Conservation (phyloP, 495 filamentous ascomycete species). For the Aspergillus hancockii region DNA sequence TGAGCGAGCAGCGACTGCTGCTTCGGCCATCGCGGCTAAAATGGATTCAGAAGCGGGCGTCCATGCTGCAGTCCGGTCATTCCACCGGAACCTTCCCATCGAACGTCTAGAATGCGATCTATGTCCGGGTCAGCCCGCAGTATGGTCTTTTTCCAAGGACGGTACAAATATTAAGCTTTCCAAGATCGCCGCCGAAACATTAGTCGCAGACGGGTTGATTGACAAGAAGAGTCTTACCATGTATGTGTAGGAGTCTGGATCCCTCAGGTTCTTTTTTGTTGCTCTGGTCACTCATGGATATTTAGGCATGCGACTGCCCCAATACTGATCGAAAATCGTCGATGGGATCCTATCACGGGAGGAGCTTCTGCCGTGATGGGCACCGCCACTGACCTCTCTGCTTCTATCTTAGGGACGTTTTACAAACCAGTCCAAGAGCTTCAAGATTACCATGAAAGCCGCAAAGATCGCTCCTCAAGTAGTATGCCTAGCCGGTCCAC, state of each 20-base stretch:
- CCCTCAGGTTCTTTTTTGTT: too few relatives aligned
- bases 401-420: conserved; percentile 31
- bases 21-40: conserved; percentile 56
- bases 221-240: conserved; percentile 64
- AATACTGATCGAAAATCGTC: conserved; percentile 35
- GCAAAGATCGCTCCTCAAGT: conserved; percentile 16
- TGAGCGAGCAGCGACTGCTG: conserved; percentile 55
- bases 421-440: conserved; percentile 33
- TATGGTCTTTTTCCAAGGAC: conserved; percentile 60
- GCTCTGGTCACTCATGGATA: conserved; percentile 38
- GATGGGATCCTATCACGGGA: conserved; percentile 47
- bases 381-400: conserved; percentile 29
- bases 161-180: conserved; percentile 56
- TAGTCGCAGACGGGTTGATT: conserved; percentile 58
- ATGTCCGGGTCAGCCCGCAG: conserved; percentile 62
- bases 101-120: conserved; percentile 69
- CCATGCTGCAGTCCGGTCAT: conserved; percentile 66
- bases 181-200: conserved; percentile 64
- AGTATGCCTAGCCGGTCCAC: too few relatives aligned
- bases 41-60: conserved; percentile 74
- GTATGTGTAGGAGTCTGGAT: too few relatives aligned
- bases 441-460: too few relatives aligned
- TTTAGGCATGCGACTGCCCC: conserved; percentile 27
- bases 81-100: conserved; percentile 64
- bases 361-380: conserved; percentile 38